phyloP scores from a whole-genome alignment of 139 green algal species.

The Chlamydomonas sphaeroides region DNA sequence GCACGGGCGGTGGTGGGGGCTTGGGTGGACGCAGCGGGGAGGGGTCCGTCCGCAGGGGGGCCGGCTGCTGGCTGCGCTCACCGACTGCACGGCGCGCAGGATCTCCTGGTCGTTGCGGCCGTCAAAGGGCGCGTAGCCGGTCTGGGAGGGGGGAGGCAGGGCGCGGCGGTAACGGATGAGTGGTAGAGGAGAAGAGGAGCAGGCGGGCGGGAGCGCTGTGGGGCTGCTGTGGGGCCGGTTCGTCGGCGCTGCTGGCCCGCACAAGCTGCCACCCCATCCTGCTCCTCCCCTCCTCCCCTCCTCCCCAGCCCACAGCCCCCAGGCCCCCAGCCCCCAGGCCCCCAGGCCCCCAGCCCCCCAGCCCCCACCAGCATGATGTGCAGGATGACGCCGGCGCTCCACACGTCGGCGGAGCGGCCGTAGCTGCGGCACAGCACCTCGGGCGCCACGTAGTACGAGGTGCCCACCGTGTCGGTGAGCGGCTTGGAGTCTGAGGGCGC shows the following conservation, averaged over 20 bases:
- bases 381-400: constrained; percentile 70
- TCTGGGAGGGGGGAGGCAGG: neutral
- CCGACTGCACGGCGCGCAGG: neutral
- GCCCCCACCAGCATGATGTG: constrained; percentile 65
- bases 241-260: too few relatives aligned
- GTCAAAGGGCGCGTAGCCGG: constrained; percentile 38
- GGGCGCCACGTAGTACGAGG: constrained; percentile 74
- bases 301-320: too few relatives aligned
- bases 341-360: neutral
- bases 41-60: too few relatives aligned
- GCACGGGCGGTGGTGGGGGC: neutral
- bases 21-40: neutral
- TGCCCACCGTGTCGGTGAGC: constrained; percentile 63
- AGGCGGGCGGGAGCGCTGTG: too few relatives aligned
- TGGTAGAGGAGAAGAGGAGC: neutral
- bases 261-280: too few relatives aligned
- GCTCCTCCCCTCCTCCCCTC: too few relatives aligned
- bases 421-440: constrained; percentile 68
- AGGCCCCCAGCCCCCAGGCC: too few relatives aligned
- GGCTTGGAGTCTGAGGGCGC: neutral
- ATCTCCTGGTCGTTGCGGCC: constrained; percentile 30
- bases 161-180: neutral
- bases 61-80: too few relatives aligned
- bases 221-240: too few relatives aligned
- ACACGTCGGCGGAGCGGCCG: constrained; percentile 63